A percentile compares a stretch with the other conserved stretches of the same genome.
phyloP scores from a whole-genome alignment of 179 eudicot species.

The Spergularia azorica region DNA sequence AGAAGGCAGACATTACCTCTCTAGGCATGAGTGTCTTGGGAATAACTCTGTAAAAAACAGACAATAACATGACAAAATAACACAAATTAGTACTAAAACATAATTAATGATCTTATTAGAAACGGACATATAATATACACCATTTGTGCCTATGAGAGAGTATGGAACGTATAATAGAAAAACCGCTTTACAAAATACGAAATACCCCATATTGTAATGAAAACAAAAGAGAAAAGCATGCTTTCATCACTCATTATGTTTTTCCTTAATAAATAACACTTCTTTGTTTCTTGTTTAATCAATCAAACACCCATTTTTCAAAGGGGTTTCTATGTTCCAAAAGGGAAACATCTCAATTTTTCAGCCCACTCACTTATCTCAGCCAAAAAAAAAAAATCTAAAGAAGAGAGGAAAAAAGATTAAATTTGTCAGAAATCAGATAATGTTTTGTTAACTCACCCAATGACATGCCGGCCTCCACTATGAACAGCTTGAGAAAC shows the following conservation, averaged over 20 bases:
- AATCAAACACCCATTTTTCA: not conserved
- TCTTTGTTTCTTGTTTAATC: constrained; percentile 8
- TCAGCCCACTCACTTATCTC: not conserved
- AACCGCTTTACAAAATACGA: too few relatives aligned
- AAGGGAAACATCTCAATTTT: not conserved
- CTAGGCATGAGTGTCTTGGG: constrained; percentile 99
- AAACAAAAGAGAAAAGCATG: constrained; percentile 23
- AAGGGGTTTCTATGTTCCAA: constrained; percentile 8
- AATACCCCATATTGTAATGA: not conserved
- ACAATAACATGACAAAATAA: constrained; percentile 72
- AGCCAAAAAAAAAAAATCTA: too few relatives aligned
- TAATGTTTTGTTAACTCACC: constrained; percentile 41
- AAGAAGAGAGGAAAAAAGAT: constrained; percentile 3
- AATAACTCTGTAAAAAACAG: constrained; percentile 65
- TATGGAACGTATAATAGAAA: too few relatives aligned
- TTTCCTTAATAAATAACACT: constrained; percentile 22
- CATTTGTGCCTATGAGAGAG: too few relatives aligned
- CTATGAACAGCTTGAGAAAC: constrained; percentile 95
- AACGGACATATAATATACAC: too few relatives aligned
- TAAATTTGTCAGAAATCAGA: constrained; percentile 18
- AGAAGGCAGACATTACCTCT: constrained; percentile 73
- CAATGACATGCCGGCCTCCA: constrained; percentile 98
- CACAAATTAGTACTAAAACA: constrained; percentile 16
- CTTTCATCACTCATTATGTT: constrained; percentile 39
- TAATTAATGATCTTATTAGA: constrained; percentile 11